These are phyloP conservation scores for Avena eriantha DNA, from an alignment of 176 grass and related monocot species.

Conservation along the genomic window DNA sequence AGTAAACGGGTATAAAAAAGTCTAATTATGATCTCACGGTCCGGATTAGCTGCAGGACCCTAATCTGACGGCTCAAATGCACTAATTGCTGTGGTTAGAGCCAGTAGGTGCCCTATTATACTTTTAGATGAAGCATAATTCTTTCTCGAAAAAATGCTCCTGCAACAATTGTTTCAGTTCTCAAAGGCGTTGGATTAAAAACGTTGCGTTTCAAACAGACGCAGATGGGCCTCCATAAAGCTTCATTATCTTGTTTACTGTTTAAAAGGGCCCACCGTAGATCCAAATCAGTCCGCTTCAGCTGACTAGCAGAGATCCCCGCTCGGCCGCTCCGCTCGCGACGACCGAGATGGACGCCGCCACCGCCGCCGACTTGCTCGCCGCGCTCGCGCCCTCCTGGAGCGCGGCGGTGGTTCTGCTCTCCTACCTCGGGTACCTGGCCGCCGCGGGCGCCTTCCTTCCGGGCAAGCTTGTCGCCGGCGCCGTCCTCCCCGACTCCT, in stretches of 20 bases:
- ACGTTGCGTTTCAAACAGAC: no score
- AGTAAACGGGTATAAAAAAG: no score
- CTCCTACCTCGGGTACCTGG: slow-evolving; percentile 78
- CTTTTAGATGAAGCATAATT: no score
- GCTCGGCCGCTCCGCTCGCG: background rate
- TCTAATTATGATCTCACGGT: no score
- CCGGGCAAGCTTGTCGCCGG: slow-evolving; percentile 81
- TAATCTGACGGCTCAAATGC: no score
- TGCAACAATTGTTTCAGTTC: no score
- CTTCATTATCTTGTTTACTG: background rate
- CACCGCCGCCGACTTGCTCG: slow-evolving; percentile 26
- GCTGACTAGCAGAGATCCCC: background rate
- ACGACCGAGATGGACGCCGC: slow-evolving; percentile 45
- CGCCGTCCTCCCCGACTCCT: slow-evolving; percentile 74
- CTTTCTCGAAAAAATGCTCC: no score
- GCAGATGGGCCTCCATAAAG: background rate
- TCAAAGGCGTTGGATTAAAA: no score
- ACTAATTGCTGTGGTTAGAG: no score
- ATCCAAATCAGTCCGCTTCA: background rate
- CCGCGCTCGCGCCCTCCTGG: slow-evolving; percentile 58
- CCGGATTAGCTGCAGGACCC: no score
- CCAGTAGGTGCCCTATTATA: no score
- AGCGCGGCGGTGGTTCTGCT: slow-evolving; percentile 67
- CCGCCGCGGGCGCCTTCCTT: slow-evolving; percentile 67
- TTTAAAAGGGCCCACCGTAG: background rate